These are phyloP conservation scores for Microsporum audouinii DNA, from an alignment of 2,329 filamentous ascomycete species.

Conservation along the genomic window DNA sequence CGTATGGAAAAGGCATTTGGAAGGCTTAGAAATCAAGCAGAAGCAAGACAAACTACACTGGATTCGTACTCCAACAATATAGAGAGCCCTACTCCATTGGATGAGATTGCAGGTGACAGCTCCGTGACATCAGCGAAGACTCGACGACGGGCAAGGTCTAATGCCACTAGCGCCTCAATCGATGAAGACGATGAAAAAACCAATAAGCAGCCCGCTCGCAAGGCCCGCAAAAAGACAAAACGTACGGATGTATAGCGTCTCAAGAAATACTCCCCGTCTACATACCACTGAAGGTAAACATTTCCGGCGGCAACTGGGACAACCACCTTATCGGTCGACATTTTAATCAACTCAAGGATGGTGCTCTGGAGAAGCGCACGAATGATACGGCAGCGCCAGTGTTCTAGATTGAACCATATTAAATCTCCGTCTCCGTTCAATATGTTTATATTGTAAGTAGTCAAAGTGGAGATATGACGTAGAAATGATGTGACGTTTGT, in stretches of 20 bases:
- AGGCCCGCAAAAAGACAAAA: background rate
- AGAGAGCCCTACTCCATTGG: background rate
- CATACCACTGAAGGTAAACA: background rate
- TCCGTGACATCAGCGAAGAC: background rate
- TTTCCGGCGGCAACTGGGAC: background rate
- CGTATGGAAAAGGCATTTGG: slow-evolving; percentile 66
- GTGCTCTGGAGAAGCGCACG: background rate
- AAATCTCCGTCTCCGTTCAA: background rate
- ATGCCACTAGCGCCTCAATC: background rate
- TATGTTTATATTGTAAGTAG: background rate
- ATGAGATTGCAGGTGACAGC: background rate
- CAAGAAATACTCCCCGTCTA: background rate
- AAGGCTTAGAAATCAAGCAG: slow-evolving; percentile 49
- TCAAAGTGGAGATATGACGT: background rate
- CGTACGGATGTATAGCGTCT: background rate
- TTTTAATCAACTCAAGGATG: background rate
- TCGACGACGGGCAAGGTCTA: background rate
- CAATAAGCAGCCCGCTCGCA: background rate
- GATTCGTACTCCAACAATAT: background rate
- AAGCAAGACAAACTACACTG: slow-evolving; percentile 16
- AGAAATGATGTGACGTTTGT: background rate
- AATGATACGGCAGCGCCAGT: background rate
- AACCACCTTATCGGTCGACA: background rate
- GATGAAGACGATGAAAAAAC: background rate
- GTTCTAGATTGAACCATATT: slow-evolving; percentile 2